These are phyloP conservation scores for Pichia sp. DNA, from an alignment of 1,139 yeast species.

Conservation along the genomic window DNA sequence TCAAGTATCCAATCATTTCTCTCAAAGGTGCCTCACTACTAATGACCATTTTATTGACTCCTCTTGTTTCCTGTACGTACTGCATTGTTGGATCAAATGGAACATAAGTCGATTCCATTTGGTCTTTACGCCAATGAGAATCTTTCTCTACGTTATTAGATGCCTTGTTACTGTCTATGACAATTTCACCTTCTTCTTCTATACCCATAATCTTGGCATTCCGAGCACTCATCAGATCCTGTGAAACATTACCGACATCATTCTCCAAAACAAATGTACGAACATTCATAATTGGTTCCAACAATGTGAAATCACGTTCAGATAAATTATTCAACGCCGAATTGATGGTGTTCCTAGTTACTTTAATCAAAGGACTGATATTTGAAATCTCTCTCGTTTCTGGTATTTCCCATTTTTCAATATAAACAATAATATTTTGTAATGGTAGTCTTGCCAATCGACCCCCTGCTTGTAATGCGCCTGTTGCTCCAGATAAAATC, in stretches of 20 bases:
- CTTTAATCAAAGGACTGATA: conserved; percentile 33
- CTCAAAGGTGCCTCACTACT: conserved; percentile 76
- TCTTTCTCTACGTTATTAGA: conserved; percentile 25
- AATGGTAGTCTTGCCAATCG: conserved; percentile 55
- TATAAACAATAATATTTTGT: conserved; percentile 49
- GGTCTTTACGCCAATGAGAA: conserved; percentile 38
- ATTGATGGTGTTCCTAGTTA: conserved; percentile 36
- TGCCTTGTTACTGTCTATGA: neutral
- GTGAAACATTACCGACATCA: conserved; percentile 75
- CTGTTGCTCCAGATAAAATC: conserved; percentile 51
- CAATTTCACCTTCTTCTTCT: conserved; percentile 33
- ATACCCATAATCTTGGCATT: conserved; percentile 62
- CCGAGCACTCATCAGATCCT: conserved; percentile 64
- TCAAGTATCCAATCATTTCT: conserved; percentile 86
- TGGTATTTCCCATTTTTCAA: conserved; percentile 47
- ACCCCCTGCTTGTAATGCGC: conserved; percentile 77
- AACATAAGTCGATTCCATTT: conserved; percentile 43
- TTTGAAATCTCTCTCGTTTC: conserved; percentile 32
- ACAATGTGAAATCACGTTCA: conserved; percentile 36
- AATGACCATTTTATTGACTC: conserved; percentile 41
- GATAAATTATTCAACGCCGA: conserved; percentile 29
- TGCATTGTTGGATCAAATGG: conserved; percentile 48
- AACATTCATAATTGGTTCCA: conserved; percentile 86
- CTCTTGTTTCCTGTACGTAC: conserved; percentile 17
- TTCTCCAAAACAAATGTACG: conserved; percentile 61